A percentile compares a stretch with the other conserved stretches of the same genome.
These are phyloP conservation scores for Calcarisporium arbuscula DNA, from an alignment of 2,329 filamentous ascomycete species.

Conservation along the genomic window DNA sequence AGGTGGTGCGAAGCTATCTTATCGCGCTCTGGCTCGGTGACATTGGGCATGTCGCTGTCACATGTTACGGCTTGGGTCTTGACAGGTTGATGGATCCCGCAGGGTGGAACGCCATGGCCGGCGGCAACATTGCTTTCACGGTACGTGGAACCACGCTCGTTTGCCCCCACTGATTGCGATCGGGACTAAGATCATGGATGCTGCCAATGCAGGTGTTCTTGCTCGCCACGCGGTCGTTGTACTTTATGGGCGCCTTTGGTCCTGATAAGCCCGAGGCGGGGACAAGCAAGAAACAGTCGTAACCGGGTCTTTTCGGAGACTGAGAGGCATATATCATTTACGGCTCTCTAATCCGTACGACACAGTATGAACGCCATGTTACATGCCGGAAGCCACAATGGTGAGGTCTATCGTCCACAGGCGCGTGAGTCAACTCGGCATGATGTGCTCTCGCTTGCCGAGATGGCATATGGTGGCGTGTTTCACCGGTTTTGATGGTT, in stretches of 20 bases:
- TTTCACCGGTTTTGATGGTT: too few species aligned
- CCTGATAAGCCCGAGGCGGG: constrained; percentile 23
- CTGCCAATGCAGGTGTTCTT: constrained; percentile 38
- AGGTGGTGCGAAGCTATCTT: constrained; percentile 61
- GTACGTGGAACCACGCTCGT: constrained; percentile 31
- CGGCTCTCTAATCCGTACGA: too few species aligned
- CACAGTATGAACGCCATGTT: too few species aligned
- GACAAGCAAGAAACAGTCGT: constrained; percentile 22
- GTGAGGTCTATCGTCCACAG: too few species aligned
- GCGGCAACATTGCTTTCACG: constrained; percentile 65
- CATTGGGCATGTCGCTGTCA: constrained; percentile 60
- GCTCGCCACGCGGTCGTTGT: constrained; percentile 49
- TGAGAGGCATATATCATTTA: too few species aligned
- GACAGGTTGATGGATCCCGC: constrained; percentile 44
- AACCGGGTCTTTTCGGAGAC: too few species aligned
- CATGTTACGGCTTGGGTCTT: constrained; percentile 50
- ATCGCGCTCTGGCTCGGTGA: constrained; percentile 60
- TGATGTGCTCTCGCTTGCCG: too few species aligned
- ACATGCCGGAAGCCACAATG: too few species aligned
- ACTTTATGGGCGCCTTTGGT: constrained; percentile 55
- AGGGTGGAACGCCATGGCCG: constrained; percentile 64
- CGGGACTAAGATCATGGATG: constrained; percentile 6
- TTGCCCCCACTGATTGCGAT: neutral
- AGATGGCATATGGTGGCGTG: too few species aligned
- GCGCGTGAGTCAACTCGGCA: too few species aligned